Base-by-base conservation (phyloP, 192 early-diverging fungal genomes). In the Linnemannia schmuckeri region DNA sequence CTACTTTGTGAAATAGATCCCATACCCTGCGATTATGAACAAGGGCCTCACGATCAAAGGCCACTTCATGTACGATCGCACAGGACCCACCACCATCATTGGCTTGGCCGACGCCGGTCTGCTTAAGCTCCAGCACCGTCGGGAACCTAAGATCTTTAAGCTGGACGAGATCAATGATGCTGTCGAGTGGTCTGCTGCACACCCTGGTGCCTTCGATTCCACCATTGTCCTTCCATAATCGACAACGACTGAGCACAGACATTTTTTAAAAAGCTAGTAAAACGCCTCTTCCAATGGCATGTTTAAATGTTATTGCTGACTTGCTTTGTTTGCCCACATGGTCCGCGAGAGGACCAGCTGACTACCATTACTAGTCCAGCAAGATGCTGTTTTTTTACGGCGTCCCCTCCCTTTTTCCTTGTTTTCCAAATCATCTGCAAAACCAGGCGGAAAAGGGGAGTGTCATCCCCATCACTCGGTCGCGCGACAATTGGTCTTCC, bases 31-130 rank as follows among this genome's bases (percentile, higher is more conserved):
- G 7, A 70, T 88, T 37, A 88, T 85, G 88, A 33, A 15, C 20
- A 83, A 78, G 1, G 73, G 70, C 17, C 30, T 88, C n/a, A 84
- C 78, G 15, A 70, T 88, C 76, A 85, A 82, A 70, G 88, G 83
- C 33, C 52, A 75, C 46, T 85, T 88, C 10, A 85, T 88, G 88
- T 88, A 85, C 30, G 38, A 70, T 1, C 79, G 82, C 2, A 66
- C 78, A 8, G 82, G 70, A 13, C 52, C 74, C 47, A 78, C 75
- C 15, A 66, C 66, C 9, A 30, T 88, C 24, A 40, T 88, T 44
- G 80, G 77, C 41, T 22, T 88, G 24, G 49, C 70, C 42, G 88
- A 88, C 24, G 75, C 88, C 5, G 88, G 83, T 7, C 54, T 88
- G 33, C 46, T 88, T 35, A 61, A 82, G 6, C 79, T 80, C 3